Percentiles rank a stretch among this genome's conserved stretches.
Conservation (phyloP, 257 asterid species). For the Przewalskia tangutica region DNA sequence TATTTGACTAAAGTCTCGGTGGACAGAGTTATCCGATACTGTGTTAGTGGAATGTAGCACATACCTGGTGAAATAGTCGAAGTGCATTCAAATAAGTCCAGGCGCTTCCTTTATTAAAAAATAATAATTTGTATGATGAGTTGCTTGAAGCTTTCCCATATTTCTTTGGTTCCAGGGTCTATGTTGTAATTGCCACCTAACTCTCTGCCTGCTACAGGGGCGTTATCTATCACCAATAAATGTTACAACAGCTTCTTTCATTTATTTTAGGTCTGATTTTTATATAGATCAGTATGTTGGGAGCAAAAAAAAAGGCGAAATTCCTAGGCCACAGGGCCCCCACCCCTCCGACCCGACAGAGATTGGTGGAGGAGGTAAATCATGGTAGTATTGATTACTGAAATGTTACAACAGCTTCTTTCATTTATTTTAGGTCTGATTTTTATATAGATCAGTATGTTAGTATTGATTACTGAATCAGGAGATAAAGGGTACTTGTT, state of each 20-base stretch:
- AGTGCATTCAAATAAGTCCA: background rate
- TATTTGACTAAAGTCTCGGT: background rate
- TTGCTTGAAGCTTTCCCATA: background rate
- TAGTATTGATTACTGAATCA: no score
- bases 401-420: background rate
- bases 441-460: background rate
- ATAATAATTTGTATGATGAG: background rate
- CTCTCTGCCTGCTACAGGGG: background rate
- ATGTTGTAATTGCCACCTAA: background rate
- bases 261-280: background rate
- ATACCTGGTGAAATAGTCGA: background rate
- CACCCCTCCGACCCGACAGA: no score
- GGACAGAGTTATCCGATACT: background rate
- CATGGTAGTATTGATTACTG: no score
- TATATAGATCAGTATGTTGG: background rate
- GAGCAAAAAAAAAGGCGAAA: no score
- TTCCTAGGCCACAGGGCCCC: no score
- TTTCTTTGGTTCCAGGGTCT: background rate
- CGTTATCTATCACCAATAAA: background rate
- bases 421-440: background rate
- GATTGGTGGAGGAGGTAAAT: no score
- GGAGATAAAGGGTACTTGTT: no score
- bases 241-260: background rate
- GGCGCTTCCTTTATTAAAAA: background rate
- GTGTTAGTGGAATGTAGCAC: background rate